phyloP scores from a whole-genome alignment of 2,329 filamentous ascomycete genomes.

The Colletotrichum chrysophilum region DNA sequence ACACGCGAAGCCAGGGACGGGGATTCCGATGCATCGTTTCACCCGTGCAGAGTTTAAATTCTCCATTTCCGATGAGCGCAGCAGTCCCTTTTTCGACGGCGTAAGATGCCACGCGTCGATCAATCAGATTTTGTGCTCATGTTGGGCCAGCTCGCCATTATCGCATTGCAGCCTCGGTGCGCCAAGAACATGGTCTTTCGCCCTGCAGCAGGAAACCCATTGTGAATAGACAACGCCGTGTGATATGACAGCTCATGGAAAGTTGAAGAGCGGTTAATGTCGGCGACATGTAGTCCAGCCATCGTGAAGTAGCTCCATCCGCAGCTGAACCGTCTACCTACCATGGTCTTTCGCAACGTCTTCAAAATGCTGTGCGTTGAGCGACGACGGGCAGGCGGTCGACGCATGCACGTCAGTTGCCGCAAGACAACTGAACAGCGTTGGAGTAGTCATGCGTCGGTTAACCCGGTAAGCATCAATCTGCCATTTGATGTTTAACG shows the following conservation, averaged over 20 bases:
- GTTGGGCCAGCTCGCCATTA: background rate
- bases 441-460: background rate
- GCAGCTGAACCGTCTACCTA: background rate
- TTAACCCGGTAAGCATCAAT: background rate
- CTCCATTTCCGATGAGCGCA: conserved; percentile 4
- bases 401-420: background rate
- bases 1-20: conserved; percentile 18
- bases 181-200: background rate
- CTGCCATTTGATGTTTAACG: background rate
- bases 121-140: background rate
- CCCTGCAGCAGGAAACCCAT: background rate
- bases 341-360: background rate
- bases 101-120: conserved; percentile 2
- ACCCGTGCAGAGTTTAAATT: conserved; percentile 16
- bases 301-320: background rate
- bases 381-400: background rate
- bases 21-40: conserved; percentile 20
- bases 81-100: background rate
- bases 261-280: background rate
- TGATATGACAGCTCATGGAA: background rate
- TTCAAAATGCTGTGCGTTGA: background rate
- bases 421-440: background rate
- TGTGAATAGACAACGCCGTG: background rate
- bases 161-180: background rate
- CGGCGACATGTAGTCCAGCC: background rate